A percentile compares a stretch with the other conserved stretches of the same genome.
Conservation (phyloP, 306 rosid species). For the Fagus crenata region DNA sequence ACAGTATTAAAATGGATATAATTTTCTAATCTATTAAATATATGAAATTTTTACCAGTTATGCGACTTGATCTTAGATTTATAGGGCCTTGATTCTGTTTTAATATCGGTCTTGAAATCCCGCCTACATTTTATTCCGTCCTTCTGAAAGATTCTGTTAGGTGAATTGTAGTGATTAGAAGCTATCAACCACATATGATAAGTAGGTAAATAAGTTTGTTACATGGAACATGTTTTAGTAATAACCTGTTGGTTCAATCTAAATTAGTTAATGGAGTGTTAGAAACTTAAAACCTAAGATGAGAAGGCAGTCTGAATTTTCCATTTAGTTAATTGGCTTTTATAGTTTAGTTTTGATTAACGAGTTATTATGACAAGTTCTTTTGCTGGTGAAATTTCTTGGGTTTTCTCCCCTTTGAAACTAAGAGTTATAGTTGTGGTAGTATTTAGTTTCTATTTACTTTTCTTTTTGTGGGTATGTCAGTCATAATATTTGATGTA, state of each 20-base stretch:
- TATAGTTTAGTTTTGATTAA: not conserved
- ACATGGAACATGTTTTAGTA: not conserved
- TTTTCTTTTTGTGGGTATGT: not conserved
- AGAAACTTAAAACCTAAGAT: not conserved
- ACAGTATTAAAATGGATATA: not conserved
- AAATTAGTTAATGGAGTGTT: constrained; percentile 2
- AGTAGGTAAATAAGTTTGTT: not conserved
- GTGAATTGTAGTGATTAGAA: not conserved
- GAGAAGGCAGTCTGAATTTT: not conserved
- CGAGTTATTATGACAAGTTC: not conserved
- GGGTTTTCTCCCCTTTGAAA: not conserved
- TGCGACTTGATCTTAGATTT: not conserved
- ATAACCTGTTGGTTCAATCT: not conserved
- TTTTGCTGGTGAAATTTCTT: not conserved
- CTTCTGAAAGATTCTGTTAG: not conserved
- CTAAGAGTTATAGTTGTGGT: no score
- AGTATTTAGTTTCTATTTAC: no score
- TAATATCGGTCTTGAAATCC: not conserved
- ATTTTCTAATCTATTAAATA: not conserved
- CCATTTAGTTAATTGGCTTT: not conserved
- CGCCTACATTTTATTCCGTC: not conserved
- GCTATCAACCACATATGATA: not conserved
- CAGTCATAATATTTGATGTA: not conserved
- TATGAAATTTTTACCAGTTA: not conserved
- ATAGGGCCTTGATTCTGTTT: not conserved